Base-by-base conservation (phyloP, 306 rosid species). In the Hippophae gyantsensis region DNA sequence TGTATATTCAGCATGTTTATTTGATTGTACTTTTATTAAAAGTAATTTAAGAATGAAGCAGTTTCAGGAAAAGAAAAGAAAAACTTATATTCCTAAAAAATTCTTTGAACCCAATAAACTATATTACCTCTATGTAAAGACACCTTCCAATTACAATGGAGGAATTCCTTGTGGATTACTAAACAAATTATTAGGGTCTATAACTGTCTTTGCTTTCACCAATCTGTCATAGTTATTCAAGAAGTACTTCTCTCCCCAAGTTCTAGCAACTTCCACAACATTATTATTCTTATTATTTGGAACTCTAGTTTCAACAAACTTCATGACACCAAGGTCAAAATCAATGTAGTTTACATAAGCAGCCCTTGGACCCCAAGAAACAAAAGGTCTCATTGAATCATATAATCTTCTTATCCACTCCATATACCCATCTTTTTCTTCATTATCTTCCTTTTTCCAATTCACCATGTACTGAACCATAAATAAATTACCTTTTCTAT, bases 241-340 rank as follows among this genome's bases (percentile, higher is more conserved):
- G 69, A 88, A 88, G 65, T 85, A 88, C 67, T 73, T 88, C 64
- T 80, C 86, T 43, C 96, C 94, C 94, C 96, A 82, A 67, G 44
- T 62, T 71, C 81, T 85, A 43, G 89, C 83, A 68, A 43, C 18
- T 26, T 78, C 83, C 60, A 61, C 81, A 42, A 63, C 73, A 59
- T 66, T 67, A 10, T 38, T 57, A 10, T 3, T 57, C 9, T 66
- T 67, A 10, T 38, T 57, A 10, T 3, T 57, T 10, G 41, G 27
- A 52, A 49, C 69, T 10, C 48, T 56, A 55, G 54, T 10, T 6
- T 62, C 58, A 14, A 72, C 68, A 64, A 23, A 1, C 48, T 61
- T 32, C 79, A 60, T 81, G 38, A 76, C 78, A 54, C 93, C 93
- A 41, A 88, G 79, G 44, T 88, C 94, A 57, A 88, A 83, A 64